Evolutionary conservation across 768 basidiomycete genomes (phyloP).

Genomic region (Xerocomus brunneocitrinus): DNA sequence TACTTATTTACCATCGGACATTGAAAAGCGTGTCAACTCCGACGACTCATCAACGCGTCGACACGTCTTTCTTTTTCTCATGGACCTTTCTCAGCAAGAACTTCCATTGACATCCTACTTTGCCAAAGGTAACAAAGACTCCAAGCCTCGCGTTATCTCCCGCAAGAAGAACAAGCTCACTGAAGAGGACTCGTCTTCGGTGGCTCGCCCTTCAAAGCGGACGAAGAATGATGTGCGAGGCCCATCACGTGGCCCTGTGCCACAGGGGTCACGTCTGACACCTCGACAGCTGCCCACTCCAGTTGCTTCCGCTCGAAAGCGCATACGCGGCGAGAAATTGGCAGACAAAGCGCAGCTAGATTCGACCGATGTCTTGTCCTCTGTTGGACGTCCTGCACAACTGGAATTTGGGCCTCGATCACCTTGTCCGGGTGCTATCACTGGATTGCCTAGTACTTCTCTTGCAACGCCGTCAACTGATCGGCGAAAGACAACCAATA

Average conservation of each 20-base stretch:
- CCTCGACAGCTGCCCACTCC: conserved; percentile 24
- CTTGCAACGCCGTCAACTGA: conserved; percentile 9
- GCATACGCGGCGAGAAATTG: neutral
- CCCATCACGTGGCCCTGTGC: neutral
- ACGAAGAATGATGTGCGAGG: conserved; percentile 5
- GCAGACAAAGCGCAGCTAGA: neutral
- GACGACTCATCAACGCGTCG: conserved; percentile 8
- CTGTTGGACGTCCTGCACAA: conserved; percentile 1
- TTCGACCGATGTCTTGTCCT: neutral
- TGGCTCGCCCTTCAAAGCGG: conserved; percentile 16
- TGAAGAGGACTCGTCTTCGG: conserved; percentile 2
- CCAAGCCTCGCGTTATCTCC: neutral
- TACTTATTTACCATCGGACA: conserved; percentile 25
- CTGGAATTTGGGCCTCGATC: conserved; percentile 1
- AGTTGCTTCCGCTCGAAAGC: conserved; percentile 17
- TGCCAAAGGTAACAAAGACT: conserved; percentile 10
- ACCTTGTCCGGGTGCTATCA: neutral
- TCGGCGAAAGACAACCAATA: conserved; percentile 1
- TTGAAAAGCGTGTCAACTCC: conserved; percentile 40
- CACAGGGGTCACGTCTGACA: neutral
- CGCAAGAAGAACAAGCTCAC: conserved; percentile 4
- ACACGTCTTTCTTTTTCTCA: conserved; percentile 3
- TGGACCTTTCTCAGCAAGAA: conserved; percentile 32
- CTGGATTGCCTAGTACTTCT: neutral
- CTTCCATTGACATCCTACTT: conserved; percentile 31